A percentile compares a stretch with the other conserved stretches of the same genome.
Conservation (phyloP, 345 rosid species). For the Melastoma malabathricum region DNA sequence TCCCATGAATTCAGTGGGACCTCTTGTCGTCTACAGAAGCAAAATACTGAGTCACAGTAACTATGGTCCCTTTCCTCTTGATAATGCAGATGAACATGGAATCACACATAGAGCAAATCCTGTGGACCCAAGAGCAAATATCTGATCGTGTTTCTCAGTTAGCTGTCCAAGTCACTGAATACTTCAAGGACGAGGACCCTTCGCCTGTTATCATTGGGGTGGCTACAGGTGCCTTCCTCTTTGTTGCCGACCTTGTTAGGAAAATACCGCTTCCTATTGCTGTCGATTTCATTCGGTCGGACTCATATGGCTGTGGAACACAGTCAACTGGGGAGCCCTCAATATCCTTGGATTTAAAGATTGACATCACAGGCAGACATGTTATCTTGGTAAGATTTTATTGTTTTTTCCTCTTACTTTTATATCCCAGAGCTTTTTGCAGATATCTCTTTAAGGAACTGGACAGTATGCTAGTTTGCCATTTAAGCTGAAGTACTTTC, state of each 20-base stretch:
- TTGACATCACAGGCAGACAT: slow-evolving; percentile 48
- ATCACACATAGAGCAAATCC: slow-evolving; percentile 54
- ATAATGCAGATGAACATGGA: slow-evolving; percentile 12
- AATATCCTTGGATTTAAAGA: slow-evolving; percentile 56
- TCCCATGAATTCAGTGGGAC: no score
- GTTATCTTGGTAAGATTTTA: slow-evolving; percentile 44
- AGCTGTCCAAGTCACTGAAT: slow-evolving; percentile 38
- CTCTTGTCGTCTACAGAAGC: no score
- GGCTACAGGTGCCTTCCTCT: slow-evolving; percentile 75
- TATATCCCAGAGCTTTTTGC: not conserved
- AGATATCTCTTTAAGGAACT: no score
- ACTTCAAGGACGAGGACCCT: slow-evolving; percentile 24
- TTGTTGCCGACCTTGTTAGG: slow-evolving; percentile 72
- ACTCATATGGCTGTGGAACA: slow-evolving; percentile 62
- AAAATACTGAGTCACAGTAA: no score
- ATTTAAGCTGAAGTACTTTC: no score
- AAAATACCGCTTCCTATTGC: slow-evolving; percentile 37
- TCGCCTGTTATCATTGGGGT: slow-evolving; percentile 71
- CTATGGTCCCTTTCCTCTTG: no score
- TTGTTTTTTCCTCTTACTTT: not conserved
- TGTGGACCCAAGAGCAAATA: slow-evolving; percentile 40
- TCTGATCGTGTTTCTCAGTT: slow-evolving; percentile 44
- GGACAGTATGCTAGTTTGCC: no score
- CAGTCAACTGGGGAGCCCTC: slow-evolving; percentile 45
- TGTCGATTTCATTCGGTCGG: slow-evolving; percentile 58